phyloP scores from a whole-genome alignment of 2,329 filamentous ascomycete species.

The Arthroderma uncinatum region DNA sequence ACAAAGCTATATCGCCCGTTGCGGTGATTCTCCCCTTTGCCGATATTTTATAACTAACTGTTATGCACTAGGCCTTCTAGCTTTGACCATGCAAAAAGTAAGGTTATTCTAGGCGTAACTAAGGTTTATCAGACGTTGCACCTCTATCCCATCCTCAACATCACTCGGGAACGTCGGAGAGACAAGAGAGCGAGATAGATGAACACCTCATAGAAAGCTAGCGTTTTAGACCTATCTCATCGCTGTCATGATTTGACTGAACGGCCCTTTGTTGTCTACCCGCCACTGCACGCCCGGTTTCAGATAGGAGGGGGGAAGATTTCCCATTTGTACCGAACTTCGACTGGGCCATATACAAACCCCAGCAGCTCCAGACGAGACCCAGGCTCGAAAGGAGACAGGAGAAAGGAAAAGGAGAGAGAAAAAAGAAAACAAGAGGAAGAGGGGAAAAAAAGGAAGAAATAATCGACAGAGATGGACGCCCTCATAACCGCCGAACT shows the following conservation, averaged over 20 bases:
- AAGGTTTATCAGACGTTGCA: neutral
- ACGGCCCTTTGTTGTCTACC: neutral
- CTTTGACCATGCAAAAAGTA: neutral
- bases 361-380: neutral
- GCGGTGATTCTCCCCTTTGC: neutral
- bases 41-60: neutral
- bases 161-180: neutral
- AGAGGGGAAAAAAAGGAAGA: neutral
- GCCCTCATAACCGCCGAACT: conserved; percentile 39
- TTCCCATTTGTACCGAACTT: neutral
- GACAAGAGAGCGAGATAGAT: neutral
- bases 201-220: neutral
- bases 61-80: neutral
- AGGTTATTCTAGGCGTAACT: neutral
- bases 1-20: neutral
- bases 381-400: neutral
- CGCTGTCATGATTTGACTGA: neutral
- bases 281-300: neutral
- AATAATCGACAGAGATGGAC: conserved; percentile 12
- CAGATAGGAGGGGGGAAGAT: neutral
- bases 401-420: neutral
- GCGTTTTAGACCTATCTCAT: neutral
- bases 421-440: neutral
- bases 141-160: neutral
- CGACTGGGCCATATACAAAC: neutral